Percentiles rank a stretch among this genome's conserved stretches.
These are phyloP conservation scores for Botrytis tulipae DNA, from an alignment of 2,329 filamentous ascomycete species.

Conservation along the genomic window DNA sequence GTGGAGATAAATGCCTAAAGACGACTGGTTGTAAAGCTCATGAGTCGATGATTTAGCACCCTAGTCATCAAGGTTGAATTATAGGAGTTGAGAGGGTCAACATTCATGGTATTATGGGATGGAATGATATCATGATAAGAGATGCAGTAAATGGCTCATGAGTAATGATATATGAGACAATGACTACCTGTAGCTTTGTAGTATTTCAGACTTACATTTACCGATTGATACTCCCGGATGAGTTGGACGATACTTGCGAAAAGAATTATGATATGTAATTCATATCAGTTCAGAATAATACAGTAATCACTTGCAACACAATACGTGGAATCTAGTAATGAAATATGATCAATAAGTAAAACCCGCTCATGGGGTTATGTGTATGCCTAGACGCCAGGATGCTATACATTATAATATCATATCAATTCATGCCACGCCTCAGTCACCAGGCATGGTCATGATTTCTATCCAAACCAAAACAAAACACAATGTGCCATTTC, in stretches of 20 bases:
- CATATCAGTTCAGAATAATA: background rate
- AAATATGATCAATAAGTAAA: background rate
- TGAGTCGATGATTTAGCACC: background rate
- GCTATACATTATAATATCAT: conserved; percentile 12
- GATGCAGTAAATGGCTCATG: background rate
- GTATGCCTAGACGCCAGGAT: conserved; percentile 10
- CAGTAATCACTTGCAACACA: background rate
- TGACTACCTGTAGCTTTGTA: background rate
- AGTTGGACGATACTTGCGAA: background rate
- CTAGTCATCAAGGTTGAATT: background rate
- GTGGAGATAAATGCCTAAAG: background rate
- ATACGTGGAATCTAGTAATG: background rate
- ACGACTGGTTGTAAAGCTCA: background rate
- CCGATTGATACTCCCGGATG: background rate
- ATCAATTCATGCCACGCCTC: background rate
- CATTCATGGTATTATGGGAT: background rate
- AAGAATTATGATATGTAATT: background rate
- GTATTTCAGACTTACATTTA: background rate
- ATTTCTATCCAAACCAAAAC: conserved; percentile 13
- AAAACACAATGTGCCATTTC: background rate
- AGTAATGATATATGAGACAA: background rate
- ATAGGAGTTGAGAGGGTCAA: background rate
- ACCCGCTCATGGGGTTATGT: background rate
- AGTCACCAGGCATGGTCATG: background rate
- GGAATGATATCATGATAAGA: background rate